Percentiles rank a stretch among this genome's conserved stretches.
Conservation (phyloP, 441 rosid genomes). For the Adansonia rubrostipa region DNA sequence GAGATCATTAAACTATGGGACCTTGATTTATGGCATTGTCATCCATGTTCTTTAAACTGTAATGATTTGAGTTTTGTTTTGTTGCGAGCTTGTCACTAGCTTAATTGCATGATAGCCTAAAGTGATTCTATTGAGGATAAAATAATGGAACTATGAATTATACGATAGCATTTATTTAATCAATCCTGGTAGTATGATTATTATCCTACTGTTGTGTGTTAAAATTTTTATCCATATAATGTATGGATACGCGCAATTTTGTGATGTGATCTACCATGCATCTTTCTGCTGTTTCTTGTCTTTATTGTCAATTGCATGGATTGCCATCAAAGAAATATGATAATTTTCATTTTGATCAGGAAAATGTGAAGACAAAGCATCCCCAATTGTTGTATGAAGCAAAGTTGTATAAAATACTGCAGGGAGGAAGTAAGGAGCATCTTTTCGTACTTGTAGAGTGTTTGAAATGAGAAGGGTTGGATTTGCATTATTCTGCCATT, state of each 20-base stretch:
- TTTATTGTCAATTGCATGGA: not conserved
- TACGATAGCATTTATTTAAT: not conserved
- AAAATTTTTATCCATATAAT: not conserved
- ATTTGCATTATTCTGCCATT: not conserved
- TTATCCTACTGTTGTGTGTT: not conserved
- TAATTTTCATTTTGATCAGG: slow-evolving; percentile 45
- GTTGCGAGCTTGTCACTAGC: not conserved
- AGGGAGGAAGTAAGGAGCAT: slow-evolving; percentile 79
- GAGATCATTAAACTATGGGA: not conserved
- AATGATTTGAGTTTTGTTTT: not conserved
- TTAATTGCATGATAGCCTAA: not conserved
- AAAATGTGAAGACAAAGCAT: slow-evolving; percentile 85
- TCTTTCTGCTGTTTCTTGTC: not conserved
- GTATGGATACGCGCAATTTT: not conserved
- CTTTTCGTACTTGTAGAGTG: slow-evolving; percentile 7
- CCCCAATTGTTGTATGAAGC: slow-evolving; percentile 89
- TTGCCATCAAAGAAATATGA: not conserved
- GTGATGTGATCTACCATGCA: not conserved
- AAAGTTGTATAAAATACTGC: slow-evolving; percentile 74
- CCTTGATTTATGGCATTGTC: not conserved
- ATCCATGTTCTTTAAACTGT: not conserved
- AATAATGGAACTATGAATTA: not conserved
- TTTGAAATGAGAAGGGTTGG: not conserved
- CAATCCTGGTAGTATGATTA: not conserved
- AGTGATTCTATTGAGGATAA: not conserved